phyloP scores from a whole-genome alignment of 2,329 filamentous ascomycete genomes.

The Rosellinia necatrix region DNA sequence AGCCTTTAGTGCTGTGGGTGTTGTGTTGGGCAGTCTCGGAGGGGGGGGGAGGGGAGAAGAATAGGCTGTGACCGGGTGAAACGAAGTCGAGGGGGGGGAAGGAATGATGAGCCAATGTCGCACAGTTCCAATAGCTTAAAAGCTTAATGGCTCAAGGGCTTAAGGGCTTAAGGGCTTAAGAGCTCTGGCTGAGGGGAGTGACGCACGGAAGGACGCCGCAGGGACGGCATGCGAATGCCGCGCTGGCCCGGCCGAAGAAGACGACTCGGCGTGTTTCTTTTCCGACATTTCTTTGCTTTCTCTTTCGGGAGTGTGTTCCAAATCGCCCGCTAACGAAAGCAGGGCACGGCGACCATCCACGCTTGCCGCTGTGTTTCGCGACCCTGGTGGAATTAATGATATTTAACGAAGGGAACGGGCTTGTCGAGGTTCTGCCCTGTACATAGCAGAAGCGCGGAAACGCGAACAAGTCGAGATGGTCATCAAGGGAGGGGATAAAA shows the following conservation, averaged over 20 bases:
- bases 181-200: constrained; percentile 30
- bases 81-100: background rate
- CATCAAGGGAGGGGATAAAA: constrained; percentile 7
- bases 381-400: constrained; percentile 2
- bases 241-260: constrained; percentile 43
- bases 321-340: constrained; percentile 1
- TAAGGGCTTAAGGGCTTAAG: no score
- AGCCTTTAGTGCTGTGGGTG: background rate
- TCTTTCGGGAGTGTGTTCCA: constrained; percentile 21
- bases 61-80: constrained; percentile 9
- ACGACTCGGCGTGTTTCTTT: constrained; percentile 51
- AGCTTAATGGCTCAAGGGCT: background rate
- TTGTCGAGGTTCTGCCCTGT: constrained; percentile 9
- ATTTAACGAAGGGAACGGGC: constrained; percentile 7
- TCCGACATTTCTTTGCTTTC: constrained; percentile 46
- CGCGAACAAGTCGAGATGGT: constrained; percentile 5
- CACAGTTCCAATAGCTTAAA: constrained; percentile 11
- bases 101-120: constrained; percentile 1
- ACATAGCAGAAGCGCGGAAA: constrained; percentile 20
- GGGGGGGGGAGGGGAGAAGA: background rate
- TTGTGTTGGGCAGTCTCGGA: background rate
- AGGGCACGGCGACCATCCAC: background rate
- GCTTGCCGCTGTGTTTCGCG: constrained; percentile 5
- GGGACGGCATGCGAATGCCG: constrained; percentile 51
- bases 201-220: constrained; percentile 58